These are phyloP conservation scores for Elaphomyces granulatus DNA, from an alignment of 495 filamentous ascomycete genomes.

Conservation along the genomic window DNA sequence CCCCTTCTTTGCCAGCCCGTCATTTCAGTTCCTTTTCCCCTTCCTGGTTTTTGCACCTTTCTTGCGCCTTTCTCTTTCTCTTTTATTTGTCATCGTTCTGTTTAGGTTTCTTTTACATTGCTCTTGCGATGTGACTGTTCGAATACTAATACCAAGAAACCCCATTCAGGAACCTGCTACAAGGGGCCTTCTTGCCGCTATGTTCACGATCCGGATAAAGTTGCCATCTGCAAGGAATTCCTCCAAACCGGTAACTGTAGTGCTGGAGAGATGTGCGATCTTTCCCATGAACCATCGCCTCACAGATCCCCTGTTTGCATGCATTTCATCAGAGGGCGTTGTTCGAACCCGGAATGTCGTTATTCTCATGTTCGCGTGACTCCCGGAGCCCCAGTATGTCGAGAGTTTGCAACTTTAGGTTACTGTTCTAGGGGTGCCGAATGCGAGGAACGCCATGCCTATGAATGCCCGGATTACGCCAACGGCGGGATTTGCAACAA, in stretches of 20 bases:
- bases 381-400: constrained; percentile 69
- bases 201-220: constrained; percentile 73
- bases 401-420: constrained; percentile 69
- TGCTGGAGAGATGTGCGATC: constrained; percentile 71
- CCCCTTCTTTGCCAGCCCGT: constrained; percentile 14
- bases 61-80: constrained; percentile 6
- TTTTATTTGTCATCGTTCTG: constrained; percentile 1
- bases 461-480: constrained; percentile 90
- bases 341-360: constrained; percentile 74
- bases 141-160: constrained; percentile 1
- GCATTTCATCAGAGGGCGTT: constrained; percentile 84
- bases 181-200: constrained; percentile 70
- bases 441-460: constrained; percentile 72
- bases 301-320: constrained; percentile 77
- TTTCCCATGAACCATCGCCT: constrained; percentile 81
- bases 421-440: constrained; percentile 75
- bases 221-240: constrained; percentile 82
- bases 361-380: constrained; percentile 81
- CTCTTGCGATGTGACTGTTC: constrained; percentile 1
- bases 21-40: constrained; percentile 5
- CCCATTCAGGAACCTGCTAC: constrained; percentile 72
- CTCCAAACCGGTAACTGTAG: constrained; percentile 66
- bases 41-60: not conserved
- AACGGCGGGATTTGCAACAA: constrained; percentile 75
- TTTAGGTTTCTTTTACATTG: not conserved